Conservation (phyloP, 2,329 filamentous ascomycete genomes). For the Pseudocercospora crystallina region DNA sequence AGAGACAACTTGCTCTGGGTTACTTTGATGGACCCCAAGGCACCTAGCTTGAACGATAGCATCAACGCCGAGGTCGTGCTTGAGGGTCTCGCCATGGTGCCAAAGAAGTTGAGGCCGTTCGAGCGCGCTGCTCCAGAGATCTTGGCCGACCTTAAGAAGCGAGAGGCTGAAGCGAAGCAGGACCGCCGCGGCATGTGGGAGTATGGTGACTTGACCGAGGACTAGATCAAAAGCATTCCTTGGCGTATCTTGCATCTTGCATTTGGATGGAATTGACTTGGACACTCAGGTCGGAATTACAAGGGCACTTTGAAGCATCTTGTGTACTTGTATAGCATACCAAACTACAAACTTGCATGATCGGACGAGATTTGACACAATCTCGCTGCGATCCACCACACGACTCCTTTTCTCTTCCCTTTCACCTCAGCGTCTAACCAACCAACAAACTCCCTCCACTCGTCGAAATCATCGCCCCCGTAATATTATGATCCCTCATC, state of each 20-base stretch:
- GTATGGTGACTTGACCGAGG: conserved; percentile 94
- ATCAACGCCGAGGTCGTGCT: conserved; percentile 85
- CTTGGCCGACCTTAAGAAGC: conserved; percentile 68
- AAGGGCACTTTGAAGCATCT: too few relatives aligned
- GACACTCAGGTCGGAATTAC: too few relatives aligned
- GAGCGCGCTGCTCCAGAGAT: conserved; percentile 75
- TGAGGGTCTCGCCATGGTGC: conserved; percentile 86
- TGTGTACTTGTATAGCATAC: too few relatives aligned
- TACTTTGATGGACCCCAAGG: conserved; percentile 79
- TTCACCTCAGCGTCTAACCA: background rate
- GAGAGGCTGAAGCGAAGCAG: conserved; percentile 76
- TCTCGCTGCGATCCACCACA: background rate
- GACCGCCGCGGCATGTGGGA: conserved; percentile 91
- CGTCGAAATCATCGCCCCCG: conserved; percentile 45
- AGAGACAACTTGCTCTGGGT: conserved; percentile 77
- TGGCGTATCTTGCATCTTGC: too few relatives aligned
- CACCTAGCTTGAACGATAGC: conserved; percentile 66
- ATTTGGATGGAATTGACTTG: too few relatives aligned
- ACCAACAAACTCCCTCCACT: conserved; percentile 30
- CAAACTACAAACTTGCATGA: too few relatives aligned
- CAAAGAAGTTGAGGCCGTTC: conserved; percentile 87
- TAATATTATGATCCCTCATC: conserved; percentile 49
- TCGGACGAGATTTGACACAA: too few relatives aligned
- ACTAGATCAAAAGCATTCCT: conserved; percentile 41
- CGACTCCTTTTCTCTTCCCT: background rate